Evolutionary conservation across 805 yeast genomes (phyloP), one percentile per base, ranked within the genome.

Genomic region (Saccharomycopsis schoenii): DNA sequence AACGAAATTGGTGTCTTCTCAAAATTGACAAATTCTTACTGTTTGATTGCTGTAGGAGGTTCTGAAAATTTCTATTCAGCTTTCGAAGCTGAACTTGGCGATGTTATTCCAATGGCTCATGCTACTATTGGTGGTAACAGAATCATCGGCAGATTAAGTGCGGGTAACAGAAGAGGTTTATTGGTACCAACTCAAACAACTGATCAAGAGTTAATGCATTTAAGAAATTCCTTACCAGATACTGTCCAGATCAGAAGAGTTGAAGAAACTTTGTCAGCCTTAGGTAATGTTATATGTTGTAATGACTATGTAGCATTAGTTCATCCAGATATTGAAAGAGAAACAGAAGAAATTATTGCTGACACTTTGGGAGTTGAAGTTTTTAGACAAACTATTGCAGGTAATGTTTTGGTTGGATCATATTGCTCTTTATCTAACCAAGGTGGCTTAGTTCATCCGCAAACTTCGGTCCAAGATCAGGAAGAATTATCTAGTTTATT

Each of bases 321-420:
- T 60, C 99, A 94, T 75, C 99, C 99, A 58, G 99, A 94, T 77
- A 90, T 94, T 67, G 99, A 94, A 79, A 86, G 99, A 73, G 99
- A 94, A 76, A 94, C 99, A 59, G 99, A 94, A 77, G 99, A 94
- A 78, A 79, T 94, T 68, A 94, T 94, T 72, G 96, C 98, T 55
- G 99, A 94, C 74, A 97, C 92, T 15, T 81, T 94, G 62, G 99
- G 99, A 63, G 99, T 94, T 59, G 99, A 94, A 77, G 99, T 94
- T 55, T 94, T 94, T 82, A 87, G 98, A 78, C 99, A 94, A 76
- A 94, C 99, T 56, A 92, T 94, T 68, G 97, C 99, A 14, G 97
- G 97, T 68, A 93, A 94, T 75, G 97, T 94, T 62, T 81, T 94
- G 64, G 99, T 94, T 60, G 99, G 99, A 61, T 88, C 97, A 6